Conservation (phyloP, 2,329 filamentous ascomycete species). For the Ophiocordyceps unilateralis region DNA sequence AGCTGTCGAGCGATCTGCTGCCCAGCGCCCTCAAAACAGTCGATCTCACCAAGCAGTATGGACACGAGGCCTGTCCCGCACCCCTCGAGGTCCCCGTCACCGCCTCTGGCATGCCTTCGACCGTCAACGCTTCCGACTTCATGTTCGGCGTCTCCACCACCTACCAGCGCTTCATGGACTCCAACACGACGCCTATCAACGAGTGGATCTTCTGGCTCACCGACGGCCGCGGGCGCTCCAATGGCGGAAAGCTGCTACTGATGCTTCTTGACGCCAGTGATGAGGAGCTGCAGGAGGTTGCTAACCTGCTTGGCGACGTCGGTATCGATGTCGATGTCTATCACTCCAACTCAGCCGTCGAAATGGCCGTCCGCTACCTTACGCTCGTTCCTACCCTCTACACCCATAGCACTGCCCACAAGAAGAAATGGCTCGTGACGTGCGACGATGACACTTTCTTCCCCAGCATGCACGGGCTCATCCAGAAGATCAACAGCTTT, state of each 20-base stretch:
- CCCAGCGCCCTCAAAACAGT: slow-evolving; percentile 29
- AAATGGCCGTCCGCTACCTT: slow-evolving; percentile 42
- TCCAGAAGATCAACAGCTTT: slow-evolving; percentile 31
- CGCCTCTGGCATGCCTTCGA: slow-evolving; percentile 29
- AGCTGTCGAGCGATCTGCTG: slow-evolving; percentile 28
- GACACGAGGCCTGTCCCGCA: slow-evolving; percentile 24
- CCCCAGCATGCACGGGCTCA: slow-evolving; percentile 36
- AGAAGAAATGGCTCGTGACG: slow-evolving; percentile 41
- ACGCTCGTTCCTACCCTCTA: slow-evolving; percentile 36
- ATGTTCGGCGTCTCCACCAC: slow-evolving; percentile 44
- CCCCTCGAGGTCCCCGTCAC: slow-evolving; percentile 34
- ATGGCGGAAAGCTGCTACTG: slow-evolving; percentile 37
- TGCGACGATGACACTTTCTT: slow-evolving; percentile 53
- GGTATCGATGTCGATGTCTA: slow-evolving; percentile 42
- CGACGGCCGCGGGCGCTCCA: slow-evolving; percentile 34
- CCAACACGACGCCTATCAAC: slow-evolving; percentile 32
- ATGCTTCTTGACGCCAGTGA: slow-evolving; percentile 35
- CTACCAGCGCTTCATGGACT: slow-evolving; percentile 34
- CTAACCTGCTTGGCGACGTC: slow-evolving; percentile 24
- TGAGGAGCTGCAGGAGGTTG: slow-evolving; percentile 31
- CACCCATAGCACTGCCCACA: slow-evolving; percentile 27
- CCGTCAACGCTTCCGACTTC: slow-evolving; percentile 36
- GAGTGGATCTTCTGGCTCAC: slow-evolving; percentile 46
- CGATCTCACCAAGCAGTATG: slow-evolving; percentile 25
- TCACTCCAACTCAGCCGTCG: slow-evolving; percentile 28